phyloP scores from a whole-genome alignment of 2,329 filamentous ascomycete species.

The Hymenoscyphus salicellus region DNA sequence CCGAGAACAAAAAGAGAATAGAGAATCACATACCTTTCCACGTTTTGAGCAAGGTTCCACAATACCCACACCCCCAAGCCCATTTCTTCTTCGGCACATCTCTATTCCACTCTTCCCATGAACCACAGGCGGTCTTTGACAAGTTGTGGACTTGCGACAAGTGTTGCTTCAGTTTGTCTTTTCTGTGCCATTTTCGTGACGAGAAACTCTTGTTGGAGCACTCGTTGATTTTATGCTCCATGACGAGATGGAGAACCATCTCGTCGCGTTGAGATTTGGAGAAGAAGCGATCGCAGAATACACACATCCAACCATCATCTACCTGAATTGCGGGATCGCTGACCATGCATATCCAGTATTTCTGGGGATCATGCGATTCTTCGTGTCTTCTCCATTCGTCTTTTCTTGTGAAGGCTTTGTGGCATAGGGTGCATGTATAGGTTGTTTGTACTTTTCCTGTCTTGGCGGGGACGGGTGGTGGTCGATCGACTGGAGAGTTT shows the following conservation, averaged over 20 bases:
- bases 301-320: slow-evolving; percentile 19
- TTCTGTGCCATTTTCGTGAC: slow-evolving; percentile 19
- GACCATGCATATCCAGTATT: slow-evolving; percentile 25
- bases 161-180: slow-evolving; percentile 29
- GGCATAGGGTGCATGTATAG: slow-evolving; percentile 25
- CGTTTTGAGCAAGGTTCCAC: slow-evolving; percentile 21
- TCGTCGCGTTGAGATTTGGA: slow-evolving; percentile 11
- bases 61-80: slow-evolving; percentile 30
- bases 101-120: slow-evolving; percentile 25
- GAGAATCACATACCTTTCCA: slow-evolving; percentile 26
- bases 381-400: slow-evolving; percentile 29
- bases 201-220: slow-evolving; percentile 16
- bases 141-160: slow-evolving; percentile 24
- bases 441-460: slow-evolving; percentile 8
- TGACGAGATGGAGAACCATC: slow-evolving; percentile 19
- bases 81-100: slow-evolving; percentile 18
- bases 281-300: slow-evolving; percentile 18
- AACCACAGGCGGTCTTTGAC: slow-evolving; percentile 7
- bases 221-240: slow-evolving; percentile 21
- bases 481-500: not conserved
- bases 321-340: slow-evolving; percentile 12
- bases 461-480: slow-evolving; percentile 11
- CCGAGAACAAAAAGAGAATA: not conserved
- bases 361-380: slow-evolving; percentile 25
- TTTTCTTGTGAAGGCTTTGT: slow-evolving; percentile 21